Evolutionary conservation across 495 filamentous ascomycete genomes (phyloP).

Genomic region (Parathielavia hyrcaniae): DNA sequence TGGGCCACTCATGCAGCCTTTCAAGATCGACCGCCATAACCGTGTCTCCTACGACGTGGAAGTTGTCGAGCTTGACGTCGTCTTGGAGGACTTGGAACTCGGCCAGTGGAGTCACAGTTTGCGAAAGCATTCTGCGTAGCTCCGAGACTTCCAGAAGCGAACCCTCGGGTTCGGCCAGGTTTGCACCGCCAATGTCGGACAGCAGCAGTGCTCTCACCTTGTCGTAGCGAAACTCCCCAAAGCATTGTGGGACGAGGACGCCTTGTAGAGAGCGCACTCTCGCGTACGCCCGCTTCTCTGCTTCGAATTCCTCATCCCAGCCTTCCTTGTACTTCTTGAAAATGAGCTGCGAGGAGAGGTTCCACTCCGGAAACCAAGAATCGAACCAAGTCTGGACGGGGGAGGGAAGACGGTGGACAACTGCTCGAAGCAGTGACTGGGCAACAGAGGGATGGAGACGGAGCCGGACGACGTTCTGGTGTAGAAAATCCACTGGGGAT

Average conservation of each 20-base stretch:
- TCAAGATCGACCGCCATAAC: neutral
- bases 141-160: neutral
- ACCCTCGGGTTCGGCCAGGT: neutral
- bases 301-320: constrained; percentile 5
- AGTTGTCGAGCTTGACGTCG: constrained; percentile 4
- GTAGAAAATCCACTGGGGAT: neutral
- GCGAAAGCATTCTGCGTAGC: neutral
- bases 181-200: neutral
- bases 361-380: neutral
- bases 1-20: neutral
- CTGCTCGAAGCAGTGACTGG: neutral
- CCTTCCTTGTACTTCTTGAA: neutral
- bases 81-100: neutral
- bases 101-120: neutral
- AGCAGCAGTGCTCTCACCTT: neutral
- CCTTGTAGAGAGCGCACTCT: neutral
- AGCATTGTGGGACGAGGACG: neutral
- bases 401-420: neutral
- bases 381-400: neutral
- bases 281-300: neutral
- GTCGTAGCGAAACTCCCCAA: neutral
- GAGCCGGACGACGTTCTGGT: neutral
- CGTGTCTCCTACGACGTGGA: neutral
- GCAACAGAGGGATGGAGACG: neutral
- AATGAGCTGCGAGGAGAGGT: neutral